Base-by-base conservation (phyloP, 1,284 basidiomycete species). In the Vanrija pseudolonga region DNA sequence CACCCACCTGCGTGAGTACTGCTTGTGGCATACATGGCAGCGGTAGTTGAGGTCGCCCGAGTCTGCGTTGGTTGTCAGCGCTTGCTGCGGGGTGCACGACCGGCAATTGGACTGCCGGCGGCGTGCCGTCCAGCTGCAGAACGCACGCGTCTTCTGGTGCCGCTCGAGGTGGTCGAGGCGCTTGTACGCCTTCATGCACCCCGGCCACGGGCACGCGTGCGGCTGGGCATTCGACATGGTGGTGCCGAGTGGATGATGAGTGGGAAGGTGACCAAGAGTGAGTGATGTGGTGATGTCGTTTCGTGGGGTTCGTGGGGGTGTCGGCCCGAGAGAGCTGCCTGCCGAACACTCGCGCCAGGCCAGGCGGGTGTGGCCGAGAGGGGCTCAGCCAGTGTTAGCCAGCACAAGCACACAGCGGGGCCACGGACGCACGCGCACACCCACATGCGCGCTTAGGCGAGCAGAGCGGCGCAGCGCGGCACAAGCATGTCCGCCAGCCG, bases 81-180 rank as follows among this genome's bases (percentile, higher is more conserved):
- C n/a, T n/a, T n/a, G n/a, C n/a, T n/a, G n/a, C 26, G 26, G 26
- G 26, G 7, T 11, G 26, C 26, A 14, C 19, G 40, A 5, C 18
- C 23, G 24, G 24, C 37, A 39, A 36, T 28, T 17, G 14, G 24
- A 43, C 28, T 11, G 40, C n/a, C n/a, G 20, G 26, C 26, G 9
- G 19, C 8, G 23, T 22, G 37, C 36, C 15, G 14, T 18, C 11
- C 19, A 11, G 19, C 45, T 28, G n/a, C 26, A 37, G 37, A 11
- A 23, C 57, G 36, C 20, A 64, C 63, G 63, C 18, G 57, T 53
- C 41, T 55, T 51, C 20, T 53, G 49, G 44, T 64, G 63, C 4
- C 63, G 52, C 50, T 64, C 58, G 1, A 62, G 46, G 26, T 62
- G 60, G 42, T 64, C 60, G 9, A 51, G 41, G 18, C 58, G 44